Base-by-base conservation (phyloP, 2,329 filamentous ascomycete genomes). In the Cyclaneusma minus region DNA sequence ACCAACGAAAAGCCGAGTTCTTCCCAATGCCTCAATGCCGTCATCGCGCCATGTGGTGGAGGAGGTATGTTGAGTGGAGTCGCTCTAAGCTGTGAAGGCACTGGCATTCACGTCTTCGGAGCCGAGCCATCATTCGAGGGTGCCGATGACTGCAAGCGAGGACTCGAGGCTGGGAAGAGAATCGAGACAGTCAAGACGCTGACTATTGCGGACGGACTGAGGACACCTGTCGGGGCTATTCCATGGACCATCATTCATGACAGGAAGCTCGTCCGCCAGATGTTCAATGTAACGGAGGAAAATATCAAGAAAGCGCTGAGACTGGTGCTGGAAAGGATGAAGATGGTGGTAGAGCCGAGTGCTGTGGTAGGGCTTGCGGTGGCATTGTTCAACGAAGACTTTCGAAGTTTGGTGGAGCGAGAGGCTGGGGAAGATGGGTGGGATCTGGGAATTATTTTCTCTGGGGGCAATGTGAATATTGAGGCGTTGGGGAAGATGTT, bases 271-370 rank as follows among this genome's bases (percentile, higher is more conserved):
- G 76, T 93, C 1, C 45, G 55, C 3, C 75, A 67, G 1, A 67
- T 93, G 41, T 72, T 68, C 51, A 65, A 67, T 29, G 87, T 91
- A 1, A 70, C 62, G 1, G 87, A 95, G 50, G 72, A 75, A 29
- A 70, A 93, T 59, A 94, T 95, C 48, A 64, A 66, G 42, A 62
- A 58, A 13, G 78, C 85, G 8, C 64, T 93, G 66, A 56, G 65
- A 34, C 51, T 95, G 34, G 76, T 92, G 17, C 56, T 85, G 35
- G 87, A 95, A 64, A 58, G 85, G 31, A 71, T 89, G 62, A 94
- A 95, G 67, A 56, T 92, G 24, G 71, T 94, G 13, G 72, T 94
- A 8, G 87, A 95, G 60, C 87, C 87, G 13, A 85, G 77, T 50
- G 70, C 79, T 1, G 83, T 75, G 3, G 85, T 94, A n/a, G 69